Base-by-base conservation (phyloP, 345 rosid species). In the Gossypium herbaceum region DNA sequence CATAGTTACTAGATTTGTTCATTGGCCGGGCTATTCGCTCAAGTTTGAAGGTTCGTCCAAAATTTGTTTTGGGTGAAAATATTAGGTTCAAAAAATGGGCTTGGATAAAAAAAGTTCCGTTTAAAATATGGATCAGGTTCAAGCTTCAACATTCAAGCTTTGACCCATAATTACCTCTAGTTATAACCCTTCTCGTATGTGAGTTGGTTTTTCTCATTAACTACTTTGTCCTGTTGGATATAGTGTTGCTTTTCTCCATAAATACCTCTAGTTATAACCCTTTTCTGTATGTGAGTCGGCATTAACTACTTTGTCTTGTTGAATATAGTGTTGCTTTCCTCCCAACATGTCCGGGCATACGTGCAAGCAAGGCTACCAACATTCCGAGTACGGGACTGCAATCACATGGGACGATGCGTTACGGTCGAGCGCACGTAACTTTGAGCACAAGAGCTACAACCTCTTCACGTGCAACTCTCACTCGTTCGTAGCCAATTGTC, bases 401-500 rank as follows among this genome's bases (percentile, higher is more conserved):
- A 25, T 85, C 52, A 86, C 94, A 24, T 96, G 99, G 98, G 97
- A 93, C 45, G 95, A 93, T 59, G 89, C 98, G 15, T 43, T 96
- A 8, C 81, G 62, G 52, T 76, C 75, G 27, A 92, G 89, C 12
- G 52, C 34, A 2, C 88, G 90, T 1, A 78, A 73, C 77, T 96
- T 86, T 13, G 97, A 96, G 81, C 88, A 87, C 84, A 90, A 80
- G 72, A 88, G 89, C 67, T 90, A 92, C 90, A 96, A 96, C 82
- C 77, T 96, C 60, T 96, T 96, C 85, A 93, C 91, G 1, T 93
- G 99, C 89, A 96, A 89, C 87, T 83, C 91, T 79, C 88, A 91
- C 76, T 96, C 97, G 0, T 93, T 92, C 48, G 92, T 82, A 8
- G 94, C 97, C 17, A 75, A 89, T 78, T 93, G 87, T 81, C 73